These are phyloP conservation scores for Schizopora paradoxa DNA, from an alignment of 1,284 basidiomycete genomes.

Conservation along the genomic window DNA sequence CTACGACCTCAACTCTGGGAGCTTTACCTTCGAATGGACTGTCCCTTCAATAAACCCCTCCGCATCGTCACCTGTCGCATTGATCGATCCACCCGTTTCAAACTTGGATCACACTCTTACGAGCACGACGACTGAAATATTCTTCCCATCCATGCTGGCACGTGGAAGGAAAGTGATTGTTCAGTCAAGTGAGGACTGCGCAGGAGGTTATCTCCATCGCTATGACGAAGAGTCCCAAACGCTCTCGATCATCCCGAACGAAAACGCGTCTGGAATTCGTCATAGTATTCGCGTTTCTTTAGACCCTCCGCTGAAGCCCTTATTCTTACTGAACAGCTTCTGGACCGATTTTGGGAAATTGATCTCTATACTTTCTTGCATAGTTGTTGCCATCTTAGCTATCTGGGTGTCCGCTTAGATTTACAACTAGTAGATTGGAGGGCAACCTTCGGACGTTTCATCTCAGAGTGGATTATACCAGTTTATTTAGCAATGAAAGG, in stretches of 20 bases:
- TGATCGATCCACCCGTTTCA: conserved; percentile 8
- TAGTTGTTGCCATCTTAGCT: not conserved
- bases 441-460: no score
- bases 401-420: no score
- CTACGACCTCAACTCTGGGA: conserved; percentile 68
- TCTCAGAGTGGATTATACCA: no score
- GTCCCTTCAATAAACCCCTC: conserved; percentile 28
- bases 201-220: conserved; percentile 39
- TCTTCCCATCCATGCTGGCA: conserved; percentile 59
- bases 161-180: conserved; percentile 55
- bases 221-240: conserved; percentile 65
- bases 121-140: conserved; percentile 73
- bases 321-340: conserved; percentile 54
- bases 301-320: conserved; percentile 44
- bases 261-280: conserved; percentile 37
- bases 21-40: conserved; percentile 59
- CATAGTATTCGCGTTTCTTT: conserved; percentile 50
- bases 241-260: conserved; percentile 49
- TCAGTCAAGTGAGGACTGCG: conserved; percentile 44
- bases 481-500: no score
- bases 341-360: conserved; percentile 56
- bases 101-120: conserved; percentile 28
- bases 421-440: no score
- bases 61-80: conserved; percentile 5
- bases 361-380: conserved; percentile 21